Evolutionary conservation across 129 eudicot species (phyloP).

Genomic region (Rutidosis leptorrhynchoides): DNA sequence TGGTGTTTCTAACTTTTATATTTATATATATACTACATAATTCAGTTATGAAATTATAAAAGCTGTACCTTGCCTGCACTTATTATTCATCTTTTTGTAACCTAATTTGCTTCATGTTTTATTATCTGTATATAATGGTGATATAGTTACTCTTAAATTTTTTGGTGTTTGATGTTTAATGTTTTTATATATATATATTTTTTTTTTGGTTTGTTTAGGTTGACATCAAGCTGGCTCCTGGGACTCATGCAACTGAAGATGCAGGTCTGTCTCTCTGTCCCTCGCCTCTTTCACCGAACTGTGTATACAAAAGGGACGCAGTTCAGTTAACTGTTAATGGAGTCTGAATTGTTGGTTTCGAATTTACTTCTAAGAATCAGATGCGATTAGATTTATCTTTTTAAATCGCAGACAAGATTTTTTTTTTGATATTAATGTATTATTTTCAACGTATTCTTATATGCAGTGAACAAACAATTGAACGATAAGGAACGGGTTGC

Average conservation of each 20-base stretch:
- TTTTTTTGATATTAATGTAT: background rate
- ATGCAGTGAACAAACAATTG: slow-evolving; percentile 87
- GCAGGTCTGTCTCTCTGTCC: slow-evolving; percentile 60
- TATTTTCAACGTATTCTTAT: background rate
- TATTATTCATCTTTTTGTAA: background rate
- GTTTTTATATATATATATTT: background rate
- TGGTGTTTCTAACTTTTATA: background rate
- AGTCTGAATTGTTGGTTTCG: no score
- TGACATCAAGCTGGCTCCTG: slow-evolving; percentile 89
- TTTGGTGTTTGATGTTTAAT: background rate
- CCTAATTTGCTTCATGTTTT: background rate
- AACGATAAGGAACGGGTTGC: slow-evolving; percentile 92
- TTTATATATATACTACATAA: background rate
- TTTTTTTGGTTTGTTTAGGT: slow-evolving; percentile 36
- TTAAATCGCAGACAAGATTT: background rate
- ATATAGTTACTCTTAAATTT: background rate
- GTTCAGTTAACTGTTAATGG: no score
- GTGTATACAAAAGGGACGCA: no score
- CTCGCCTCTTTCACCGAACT: slow-evolving; percentile 11
- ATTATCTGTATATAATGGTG: slow-evolving; percentile 5
- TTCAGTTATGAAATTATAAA: background rate
- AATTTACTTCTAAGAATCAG: no score
- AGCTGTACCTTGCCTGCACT: background rate
- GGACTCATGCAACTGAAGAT: slow-evolving; percentile 95
- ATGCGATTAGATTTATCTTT: background rate